phyloP scores from a whole-genome alignment of 768 basidiomycete genomes.

The Pulveroboletus sp. region DNA sequence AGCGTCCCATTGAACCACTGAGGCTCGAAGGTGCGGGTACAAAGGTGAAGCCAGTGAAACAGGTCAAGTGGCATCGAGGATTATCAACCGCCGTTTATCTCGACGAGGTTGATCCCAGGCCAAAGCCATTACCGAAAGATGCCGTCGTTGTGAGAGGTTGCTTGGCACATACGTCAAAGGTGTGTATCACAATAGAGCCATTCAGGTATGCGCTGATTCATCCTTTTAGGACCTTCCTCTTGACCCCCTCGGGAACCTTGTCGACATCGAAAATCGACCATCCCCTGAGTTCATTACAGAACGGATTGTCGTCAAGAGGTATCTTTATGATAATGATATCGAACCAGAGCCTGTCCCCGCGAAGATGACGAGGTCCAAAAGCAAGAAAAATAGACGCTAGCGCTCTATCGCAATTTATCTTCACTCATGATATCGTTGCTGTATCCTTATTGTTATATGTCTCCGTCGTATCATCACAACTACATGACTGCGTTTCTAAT shows the following conservation, averaged over 20 bases:
- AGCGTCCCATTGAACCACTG: slow-evolving; percentile 38
- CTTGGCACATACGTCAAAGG: slow-evolving; percentile 64
- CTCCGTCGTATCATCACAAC: slow-evolving; percentile 1
- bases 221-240: slow-evolving; percentile 48
- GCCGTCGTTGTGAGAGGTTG: slow-evolving; percentile 53
- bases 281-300: slow-evolving; percentile 56
- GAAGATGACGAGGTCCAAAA: slow-evolving; percentile 55
- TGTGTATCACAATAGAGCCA: slow-evolving; percentile 22
- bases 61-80: slow-evolving; percentile 77
- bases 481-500: background rate
- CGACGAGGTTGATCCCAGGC: slow-evolving; percentile 56
- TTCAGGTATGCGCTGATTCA: slow-evolving; percentile 2
- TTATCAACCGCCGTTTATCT: slow-evolving; percentile 57
- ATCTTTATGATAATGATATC: slow-evolving; percentile 72
- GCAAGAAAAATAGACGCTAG: slow-evolving; percentile 44
- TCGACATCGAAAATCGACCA: slow-evolving; percentile 48
- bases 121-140: slow-evolving; percentile 40
- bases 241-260: slow-evolving; percentile 70
- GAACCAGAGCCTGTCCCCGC: slow-evolving; percentile 30
- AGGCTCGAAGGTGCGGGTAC: slow-evolving; percentile 34
- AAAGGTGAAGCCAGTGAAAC: slow-evolving; percentile 36
- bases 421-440: slow-evolving; percentile 24
- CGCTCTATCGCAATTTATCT: slow-evolving; percentile 11
- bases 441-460: slow-evolving; percentile 29
- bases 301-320: slow-evolving; percentile 69